Conservation (phyloP, 2,329 filamentous ascomycete genomes). For the Sarocladiaceae sp. region DNA sequence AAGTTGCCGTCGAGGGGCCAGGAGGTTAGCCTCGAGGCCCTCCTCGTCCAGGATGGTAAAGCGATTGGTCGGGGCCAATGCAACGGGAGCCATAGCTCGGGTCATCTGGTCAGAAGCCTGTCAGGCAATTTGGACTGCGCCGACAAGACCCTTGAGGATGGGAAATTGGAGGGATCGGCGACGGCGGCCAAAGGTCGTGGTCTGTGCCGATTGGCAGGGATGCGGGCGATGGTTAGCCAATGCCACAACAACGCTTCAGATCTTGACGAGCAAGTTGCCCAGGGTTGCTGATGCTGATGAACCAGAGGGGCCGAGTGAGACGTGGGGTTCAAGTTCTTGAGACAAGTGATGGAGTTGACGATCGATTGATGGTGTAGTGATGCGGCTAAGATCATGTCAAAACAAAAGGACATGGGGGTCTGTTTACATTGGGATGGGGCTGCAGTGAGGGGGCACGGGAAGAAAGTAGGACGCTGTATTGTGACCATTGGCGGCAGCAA, state of each 20-base stretch:
- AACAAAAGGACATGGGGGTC: no score
- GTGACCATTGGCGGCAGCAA: no score
- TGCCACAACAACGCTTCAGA: background rate
- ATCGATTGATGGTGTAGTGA: conserved; percentile 5
- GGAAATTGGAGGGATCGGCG: conserved; percentile 5
- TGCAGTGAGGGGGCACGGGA: background rate
- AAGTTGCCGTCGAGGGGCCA: background rate
- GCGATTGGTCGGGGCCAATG: background rate
- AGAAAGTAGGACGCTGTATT: no score
- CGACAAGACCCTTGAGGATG: background rate
- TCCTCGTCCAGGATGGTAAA: conserved; percentile 10
- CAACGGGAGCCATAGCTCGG: background rate
- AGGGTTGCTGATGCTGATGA: background rate
- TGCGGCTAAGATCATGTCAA: conserved; percentile 1
- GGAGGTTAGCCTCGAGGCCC: conserved; percentile 1
- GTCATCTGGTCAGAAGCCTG: conserved; percentile 5
- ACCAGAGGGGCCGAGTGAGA: background rate
- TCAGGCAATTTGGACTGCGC: background rate
- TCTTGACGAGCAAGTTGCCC: background rate
- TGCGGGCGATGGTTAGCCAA: background rate
- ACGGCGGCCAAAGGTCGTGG: background rate
- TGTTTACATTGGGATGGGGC: background rate
- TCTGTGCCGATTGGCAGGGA: conserved; percentile 11
- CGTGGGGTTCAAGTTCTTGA: conserved; percentile 6
- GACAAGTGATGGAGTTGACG: conserved; percentile 3